phyloP scores from a whole-genome alignment of 129 eudicot genomes.

The Tanacetum coccineum region DNA sequence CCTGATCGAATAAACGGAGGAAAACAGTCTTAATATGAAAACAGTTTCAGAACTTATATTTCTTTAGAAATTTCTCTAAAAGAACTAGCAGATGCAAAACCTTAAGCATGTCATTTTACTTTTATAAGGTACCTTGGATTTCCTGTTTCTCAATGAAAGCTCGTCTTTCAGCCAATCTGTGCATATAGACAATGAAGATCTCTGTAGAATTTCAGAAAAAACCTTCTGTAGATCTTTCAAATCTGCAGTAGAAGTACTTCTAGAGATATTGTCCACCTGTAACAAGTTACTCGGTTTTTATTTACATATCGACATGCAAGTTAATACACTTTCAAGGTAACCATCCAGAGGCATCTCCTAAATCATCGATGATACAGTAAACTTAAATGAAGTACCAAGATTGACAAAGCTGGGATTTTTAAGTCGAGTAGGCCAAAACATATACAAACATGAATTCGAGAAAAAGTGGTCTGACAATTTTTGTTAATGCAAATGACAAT shows the following conservation, averaged over 20 bases:
- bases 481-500: no score
- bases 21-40: slow-evolving; percentile 14
- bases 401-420: no score
- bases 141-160: slow-evolving; percentile 43
- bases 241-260: slow-evolving; percentile 33
- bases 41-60: background rate
- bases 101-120: slow-evolving; percentile 4
- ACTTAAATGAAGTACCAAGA: no score
- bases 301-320: no score
- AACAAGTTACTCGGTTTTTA: slow-evolving; percentile 21
- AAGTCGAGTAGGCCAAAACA: no score
- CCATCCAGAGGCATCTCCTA: no score
- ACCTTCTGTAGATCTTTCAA: slow-evolving; percentile 35
- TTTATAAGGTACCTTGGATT: slow-evolving; percentile 49
- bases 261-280: slow-evolving; percentile 59
- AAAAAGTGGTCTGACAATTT: no score
- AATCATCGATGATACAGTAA: no score
- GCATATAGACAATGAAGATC: slow-evolving; percentile 59
- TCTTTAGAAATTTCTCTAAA: slow-evolving; percentile 3
- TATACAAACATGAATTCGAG: no score
- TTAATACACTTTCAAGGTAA: no score
- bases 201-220: slow-evolving; percentile 52
- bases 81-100: slow-evolving; percentile 9
- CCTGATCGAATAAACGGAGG: slow-evolving; percentile 39
- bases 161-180: slow-evolving; percentile 76